These are phyloP conservation scores for Phytopythium litorale DNA, from an alignment of 352 stramenopile species.

Conservation along the genomic window DNA sequence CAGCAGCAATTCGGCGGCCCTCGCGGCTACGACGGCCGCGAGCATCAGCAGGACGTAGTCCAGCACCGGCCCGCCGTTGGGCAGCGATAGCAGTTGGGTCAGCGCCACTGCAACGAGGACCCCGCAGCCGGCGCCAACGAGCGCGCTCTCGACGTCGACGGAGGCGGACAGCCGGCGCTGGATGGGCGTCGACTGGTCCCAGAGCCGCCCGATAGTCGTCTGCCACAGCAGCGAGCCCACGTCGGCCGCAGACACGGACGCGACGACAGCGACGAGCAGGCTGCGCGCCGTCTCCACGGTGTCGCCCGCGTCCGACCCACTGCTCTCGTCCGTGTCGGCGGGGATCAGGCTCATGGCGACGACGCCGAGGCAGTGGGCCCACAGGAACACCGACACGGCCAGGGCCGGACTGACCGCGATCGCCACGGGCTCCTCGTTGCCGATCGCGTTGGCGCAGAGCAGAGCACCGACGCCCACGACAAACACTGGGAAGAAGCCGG, in stretches of 20 bases:
- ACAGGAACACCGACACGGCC: not conserved
- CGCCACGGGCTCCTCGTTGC: not conserved
- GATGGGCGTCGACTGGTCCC: slow-evolving; percentile 7
- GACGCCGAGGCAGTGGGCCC: not conserved
- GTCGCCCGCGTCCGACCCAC: not conserved
- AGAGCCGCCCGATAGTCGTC: not conserved
- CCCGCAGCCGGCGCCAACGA: not conserved
- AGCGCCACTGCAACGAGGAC: not conserved
- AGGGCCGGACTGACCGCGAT: not conserved
- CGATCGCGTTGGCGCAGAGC: not conserved
- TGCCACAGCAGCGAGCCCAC: not conserved
- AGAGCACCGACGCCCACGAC: not conserved
- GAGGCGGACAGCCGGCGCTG: not conserved
- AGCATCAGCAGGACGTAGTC: not conserved
- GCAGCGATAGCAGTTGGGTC: slow-evolving; percentile 1
- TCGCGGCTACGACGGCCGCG: not conserved
- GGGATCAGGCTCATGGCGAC: slow-evolving; percentile 3
- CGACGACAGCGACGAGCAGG: not conserved
- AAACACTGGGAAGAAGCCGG: not conserved
- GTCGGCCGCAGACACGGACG: not conserved
- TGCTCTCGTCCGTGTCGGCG: not conserved
- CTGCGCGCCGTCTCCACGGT: not conserved
- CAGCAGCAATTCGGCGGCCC: not conserved
- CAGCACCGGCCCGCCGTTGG: not conserved
- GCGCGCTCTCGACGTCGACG: slow-evolving; percentile 3